A percentile compares a stretch with the other conserved stretches of the same genome.
These are phyloP conservation scores for Tylopilus rubrobrunneus DNA, from an alignment of 768 basidiomycete species.

Conservation along the genomic window DNA sequence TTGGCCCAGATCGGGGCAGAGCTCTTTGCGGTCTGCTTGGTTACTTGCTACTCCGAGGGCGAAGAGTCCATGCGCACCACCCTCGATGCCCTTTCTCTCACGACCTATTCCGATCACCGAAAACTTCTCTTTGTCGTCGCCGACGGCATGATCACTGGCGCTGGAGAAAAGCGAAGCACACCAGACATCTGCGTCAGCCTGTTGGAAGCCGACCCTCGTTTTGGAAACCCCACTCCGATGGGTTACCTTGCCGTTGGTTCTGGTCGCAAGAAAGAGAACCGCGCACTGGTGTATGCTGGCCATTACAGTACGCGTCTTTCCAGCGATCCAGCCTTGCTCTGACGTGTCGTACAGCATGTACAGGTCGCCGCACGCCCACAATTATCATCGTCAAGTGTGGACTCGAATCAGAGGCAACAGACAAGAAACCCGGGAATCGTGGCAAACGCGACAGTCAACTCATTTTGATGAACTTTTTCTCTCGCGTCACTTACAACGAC, in stretches of 20 bases:
- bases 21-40: constrained; percentile 90
- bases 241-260: constrained; percentile 87
- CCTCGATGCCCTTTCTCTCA: constrained; percentile 87
- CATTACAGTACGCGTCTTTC: constrained; percentile 78
- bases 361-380: constrained; percentile 89
- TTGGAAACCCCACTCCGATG: constrained; percentile 96
- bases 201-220: constrained; percentile 89
- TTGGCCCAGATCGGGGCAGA: constrained; percentile 91
- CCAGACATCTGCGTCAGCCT: constrained; percentile 94
- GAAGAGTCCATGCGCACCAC: constrained; percentile 90
- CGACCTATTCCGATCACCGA: constrained; percentile 86
- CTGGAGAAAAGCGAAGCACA: constrained; percentile 92
- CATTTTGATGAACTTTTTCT: constrained; percentile 99
- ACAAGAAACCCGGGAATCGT: constrained; percentile 95
- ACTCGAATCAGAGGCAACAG: constrained; percentile 76
- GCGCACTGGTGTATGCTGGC: constrained; percentile 99
- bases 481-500: constrained; percentile 98
- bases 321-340: not conserved
- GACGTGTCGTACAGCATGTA: constrained; percentile 50
- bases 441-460: constrained; percentile 99
- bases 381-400: constrained; percentile 97
- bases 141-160: constrained; percentile 98
- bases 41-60: constrained; percentile 98
- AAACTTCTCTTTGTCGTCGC: constrained; percentile 94
- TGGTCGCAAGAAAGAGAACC: constrained; percentile 80